Evolutionary conservation across 306 rosid genomes (phyloP), one percentile per base, ranked within the genome.

Genomic region (Gillenia trifoliata): DNA sequence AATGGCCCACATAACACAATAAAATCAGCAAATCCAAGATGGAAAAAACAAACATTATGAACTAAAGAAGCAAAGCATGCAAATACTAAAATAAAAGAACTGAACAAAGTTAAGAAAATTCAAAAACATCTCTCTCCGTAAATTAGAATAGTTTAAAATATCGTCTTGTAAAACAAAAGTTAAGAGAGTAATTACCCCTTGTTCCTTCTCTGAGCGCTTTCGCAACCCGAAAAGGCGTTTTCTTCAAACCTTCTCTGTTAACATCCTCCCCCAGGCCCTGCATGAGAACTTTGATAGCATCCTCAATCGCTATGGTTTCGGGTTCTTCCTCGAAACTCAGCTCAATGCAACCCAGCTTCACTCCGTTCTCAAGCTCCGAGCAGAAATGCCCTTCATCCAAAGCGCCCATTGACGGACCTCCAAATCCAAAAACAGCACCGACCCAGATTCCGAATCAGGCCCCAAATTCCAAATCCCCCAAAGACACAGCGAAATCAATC

Each of bases 181-280:
- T 25, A 26, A 34, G 73, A 12, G 16, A 56, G 12, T 15, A 25
- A 4, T 72, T 28, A 94, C 99, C 99, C 85, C 73, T 89, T 26
- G 99, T 95, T 83, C 99, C 99, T 80, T 95, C 92, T 64, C 90
- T 81, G 57, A 95, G 93, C 55, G 99, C 96, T 81, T 95, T 92
- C 22, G 99, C 98, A 73, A 95, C 98, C 41, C 97, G 97, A 71
- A 86, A 83, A 57, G 99, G 99, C 28, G 97, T 95, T 83, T 90
- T 95, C 75, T 74, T 81, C 52, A 95, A 66, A 69, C 99, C 98
- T 76, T 95, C 98, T 72, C 99, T 85, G 75, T 89, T 85, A 45
- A 88, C 70, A 80, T 95, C 98, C 75, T 95, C 98, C 20, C 92
- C 93, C 7, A 95, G 83, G 76, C 98, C 99, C 52, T 66, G 81